These are phyloP conservation scores for Gentiana macrophylla DNA, from an alignment of 257 asterid genomes.

Conservation along the genomic window DNA sequence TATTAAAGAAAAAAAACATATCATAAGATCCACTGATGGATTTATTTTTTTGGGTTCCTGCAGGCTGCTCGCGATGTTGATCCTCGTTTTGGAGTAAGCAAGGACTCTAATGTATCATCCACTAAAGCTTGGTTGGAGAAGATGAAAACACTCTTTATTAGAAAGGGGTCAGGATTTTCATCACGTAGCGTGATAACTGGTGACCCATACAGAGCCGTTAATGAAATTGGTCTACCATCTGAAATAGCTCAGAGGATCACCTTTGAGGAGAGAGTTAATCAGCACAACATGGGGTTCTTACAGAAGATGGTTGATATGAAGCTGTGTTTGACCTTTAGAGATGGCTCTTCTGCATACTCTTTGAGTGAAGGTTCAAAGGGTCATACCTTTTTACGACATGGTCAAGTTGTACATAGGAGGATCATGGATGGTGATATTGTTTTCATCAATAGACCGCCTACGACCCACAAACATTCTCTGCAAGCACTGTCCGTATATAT, in stretches of 20 bases:
- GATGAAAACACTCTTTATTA: conserved; percentile 87
- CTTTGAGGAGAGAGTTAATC: conserved; percentile 76
- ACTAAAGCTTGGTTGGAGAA: conserved; percentile 97
- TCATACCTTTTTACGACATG: conserved; percentile 81
- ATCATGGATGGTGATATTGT: conserved; percentile 95
- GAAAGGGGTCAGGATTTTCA: conserved; percentile 98
- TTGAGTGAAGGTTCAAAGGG: conserved; percentile 91
- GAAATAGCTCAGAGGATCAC: conserved; percentile 92
- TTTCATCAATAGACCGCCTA: conserved; percentile 91
- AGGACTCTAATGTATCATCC: conserved; percentile 57
- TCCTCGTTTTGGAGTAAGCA: conserved; percentile 63
- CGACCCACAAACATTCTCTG: conserved; percentile 93
- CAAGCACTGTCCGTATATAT: conserved; percentile 80
- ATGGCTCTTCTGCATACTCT: conserved; percentile 68
- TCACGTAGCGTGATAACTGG: conserved; percentile 97
- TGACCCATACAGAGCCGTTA: conserved; percentile 81
- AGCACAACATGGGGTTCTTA: conserved; percentile 59
- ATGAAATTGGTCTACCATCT: conserved; percentile 82
- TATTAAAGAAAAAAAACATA: no score
- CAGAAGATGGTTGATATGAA: conserved; percentile 89
- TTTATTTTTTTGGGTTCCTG: background rate
- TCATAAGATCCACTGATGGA: no score
- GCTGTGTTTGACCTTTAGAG: conserved; percentile 69
- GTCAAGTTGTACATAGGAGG: conserved; percentile 85
- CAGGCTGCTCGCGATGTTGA: conserved; percentile 97